A percentile compares a stretch with the other conserved stretches of the same genome.
phyloP scores from a whole-genome alignment of 202 grass and related monocot genomes.

The Musa balbisiana region DNA sequence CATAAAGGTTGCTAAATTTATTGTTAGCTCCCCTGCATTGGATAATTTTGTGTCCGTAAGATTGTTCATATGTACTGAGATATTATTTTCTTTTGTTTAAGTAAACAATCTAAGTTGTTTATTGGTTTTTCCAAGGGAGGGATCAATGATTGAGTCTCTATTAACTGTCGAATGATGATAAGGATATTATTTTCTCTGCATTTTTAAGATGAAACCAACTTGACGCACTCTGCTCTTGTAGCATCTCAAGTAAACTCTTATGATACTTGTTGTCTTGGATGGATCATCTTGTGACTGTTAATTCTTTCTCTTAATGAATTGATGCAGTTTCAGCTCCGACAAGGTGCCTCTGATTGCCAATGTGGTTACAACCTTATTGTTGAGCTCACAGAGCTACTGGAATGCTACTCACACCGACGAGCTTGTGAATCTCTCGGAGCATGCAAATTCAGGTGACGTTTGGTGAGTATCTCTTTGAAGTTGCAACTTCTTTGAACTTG shows the following conservation, averaged over 20 bases:
- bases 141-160: no score
- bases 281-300: neutral
- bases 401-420: slow-evolving; percentile 55
- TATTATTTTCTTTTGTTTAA: neutral
- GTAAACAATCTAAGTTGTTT: neutral
- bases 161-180: no score
- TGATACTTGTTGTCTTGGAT: neutral
- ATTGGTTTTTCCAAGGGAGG: no score
- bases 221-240: no score
- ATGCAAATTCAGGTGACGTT: slow-evolving; percentile 47
- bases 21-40: neutral
- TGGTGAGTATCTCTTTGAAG: slow-evolving; percentile 33
- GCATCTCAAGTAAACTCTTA: no score
- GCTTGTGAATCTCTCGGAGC: slow-evolving; percentile 59
- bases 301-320: neutral
- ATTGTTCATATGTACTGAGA: neutral
- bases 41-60: neutral
- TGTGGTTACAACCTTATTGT: slow-evolving; percentile 48
- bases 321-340: slow-evolving; percentile 52
- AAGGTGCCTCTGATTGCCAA: slow-evolving; percentile 50
- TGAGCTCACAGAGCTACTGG: slow-evolving; percentile 59
- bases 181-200: no score
- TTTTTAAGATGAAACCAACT: no score
- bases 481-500: neutral
- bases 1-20: neutral